Evolutionary conservation across 225 moss, liverwort and hornwort species (phyloP).

Genomic region (Neckera pumila): DNA sequence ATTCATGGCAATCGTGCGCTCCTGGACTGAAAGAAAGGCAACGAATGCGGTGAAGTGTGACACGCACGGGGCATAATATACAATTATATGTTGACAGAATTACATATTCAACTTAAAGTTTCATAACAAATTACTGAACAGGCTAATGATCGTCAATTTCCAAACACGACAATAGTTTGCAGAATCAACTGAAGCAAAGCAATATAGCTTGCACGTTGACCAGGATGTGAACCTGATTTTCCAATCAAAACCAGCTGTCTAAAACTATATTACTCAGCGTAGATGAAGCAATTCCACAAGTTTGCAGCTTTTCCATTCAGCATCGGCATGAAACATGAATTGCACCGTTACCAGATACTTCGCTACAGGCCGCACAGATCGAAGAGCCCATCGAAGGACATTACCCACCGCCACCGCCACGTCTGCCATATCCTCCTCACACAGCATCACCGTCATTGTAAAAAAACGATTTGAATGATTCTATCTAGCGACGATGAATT

Average conservation of each 20-base stretch:
- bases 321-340: not conserved
- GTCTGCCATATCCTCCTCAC: conserved; percentile 7
- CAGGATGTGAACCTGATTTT: not conserved
- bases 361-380: not conserved
- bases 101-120: not conserved
- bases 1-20: not conserved
- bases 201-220: too few species aligned
- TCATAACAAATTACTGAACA: not conserved
- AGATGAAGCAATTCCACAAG: not conserved
- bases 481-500: not conserved
- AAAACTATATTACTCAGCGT: not conserved
- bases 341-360: not conserved
- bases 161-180: not conserved
- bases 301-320: conserved; percentile 3
- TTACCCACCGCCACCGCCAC: not conserved
- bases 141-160: not conserved
- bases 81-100: not conserved
- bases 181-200: not conserved
- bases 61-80: not conserved
- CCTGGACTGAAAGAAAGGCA: not conserved
- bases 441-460: not conserved
- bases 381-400: not conserved
- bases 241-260: not conserved
- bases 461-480: not conserved
- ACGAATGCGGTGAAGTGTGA: not conserved